phyloP scores from a whole-genome alignment of 2,329 filamentous ascomycete genomes.

The Tolypocladium inflatum region DNA sequence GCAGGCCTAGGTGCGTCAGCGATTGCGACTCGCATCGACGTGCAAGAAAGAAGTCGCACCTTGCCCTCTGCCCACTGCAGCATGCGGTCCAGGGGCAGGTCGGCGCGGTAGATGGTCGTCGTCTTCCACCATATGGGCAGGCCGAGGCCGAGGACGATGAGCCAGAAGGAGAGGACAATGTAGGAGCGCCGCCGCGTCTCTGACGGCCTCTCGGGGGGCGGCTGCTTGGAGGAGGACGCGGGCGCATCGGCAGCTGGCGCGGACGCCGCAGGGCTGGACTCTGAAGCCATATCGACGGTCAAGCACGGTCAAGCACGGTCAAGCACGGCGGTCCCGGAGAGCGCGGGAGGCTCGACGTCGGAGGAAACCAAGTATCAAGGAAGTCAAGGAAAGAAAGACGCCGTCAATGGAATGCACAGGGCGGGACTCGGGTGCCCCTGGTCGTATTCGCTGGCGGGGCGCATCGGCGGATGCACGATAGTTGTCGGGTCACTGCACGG shows the following conservation, averaged over 20 bases:
- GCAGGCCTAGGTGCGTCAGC: constrained; percentile 54
- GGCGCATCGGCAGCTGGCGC: constrained; percentile 3
- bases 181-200: constrained; percentile 59
- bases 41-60: not conserved
- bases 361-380: not conserved
- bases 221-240: constrained; percentile 23
- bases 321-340: not conserved
- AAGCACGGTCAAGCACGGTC: not conserved
- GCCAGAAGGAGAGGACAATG: constrained; percentile 86
- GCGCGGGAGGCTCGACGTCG: not conserved
- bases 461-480: not conserved
- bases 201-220: constrained; percentile 69
- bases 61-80: constrained; percentile 2
- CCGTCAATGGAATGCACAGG: not conserved
- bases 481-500: not conserved
- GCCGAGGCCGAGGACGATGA: constrained; percentile 71
- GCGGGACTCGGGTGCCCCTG: not conserved
- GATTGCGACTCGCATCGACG: not conserved
- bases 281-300: constrained; percentile 8
- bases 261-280: constrained; percentile 7
- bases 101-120: constrained; percentile 82
- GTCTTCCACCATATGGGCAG: constrained; percentile 95
- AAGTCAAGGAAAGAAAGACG: not conserved
- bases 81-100: constrained; percentile 78
- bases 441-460: not conserved